A percentile compares a stretch with the other conserved stretches of the same genome.
Conservation (phyloP, 495 filamentous ascomycete genomes). For the Glonium stellatum region DNA sequence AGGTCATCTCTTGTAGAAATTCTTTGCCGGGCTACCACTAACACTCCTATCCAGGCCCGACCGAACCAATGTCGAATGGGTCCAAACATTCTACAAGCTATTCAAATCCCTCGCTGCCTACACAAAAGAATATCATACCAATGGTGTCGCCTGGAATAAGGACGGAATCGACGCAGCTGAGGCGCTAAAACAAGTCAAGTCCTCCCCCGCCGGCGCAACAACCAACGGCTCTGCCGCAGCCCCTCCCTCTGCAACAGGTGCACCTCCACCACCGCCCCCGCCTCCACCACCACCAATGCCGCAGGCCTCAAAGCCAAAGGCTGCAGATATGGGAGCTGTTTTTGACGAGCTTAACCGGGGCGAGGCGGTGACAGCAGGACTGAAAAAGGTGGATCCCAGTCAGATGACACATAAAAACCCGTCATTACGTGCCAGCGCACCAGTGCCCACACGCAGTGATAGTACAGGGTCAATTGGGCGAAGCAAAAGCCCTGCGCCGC, state of each 20-base stretch:
- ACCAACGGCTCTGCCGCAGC: constrained; percentile 37
- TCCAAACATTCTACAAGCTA: constrained; percentile 79
- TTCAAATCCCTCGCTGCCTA: constrained; percentile 75
- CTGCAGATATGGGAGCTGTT: constrained; percentile 64
- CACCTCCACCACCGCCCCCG: constrained; percentile 47
- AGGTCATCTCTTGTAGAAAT: constrained; percentile 27
- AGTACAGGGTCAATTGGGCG: constrained; percentile 45
- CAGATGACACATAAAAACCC: constrained; percentile 99
- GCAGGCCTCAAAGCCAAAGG: constrained; percentile 36
- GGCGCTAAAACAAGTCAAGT: constrained; percentile 55
- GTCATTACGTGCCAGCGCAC: constrained; percentile 65
- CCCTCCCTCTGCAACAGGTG: constrained; percentile 49
- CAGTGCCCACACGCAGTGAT: constrained; percentile 55
- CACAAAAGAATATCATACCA: constrained; percentile 69
- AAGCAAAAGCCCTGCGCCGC: constrained; percentile 69
- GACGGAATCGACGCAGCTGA: constrained; percentile 67
- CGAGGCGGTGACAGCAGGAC: constrained; percentile 70
- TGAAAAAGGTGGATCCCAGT: constrained; percentile 87
- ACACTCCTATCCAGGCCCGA: constrained; percentile 11
- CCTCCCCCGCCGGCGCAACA: constrained; percentile 39
- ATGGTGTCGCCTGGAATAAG: constrained; percentile 84
- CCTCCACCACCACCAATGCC: constrained; percentile 76
- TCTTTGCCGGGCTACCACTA: background rate
- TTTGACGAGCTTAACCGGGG: constrained; percentile 89
- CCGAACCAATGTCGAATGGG: constrained; percentile 57